Conservation (phyloP, 78 protist species). For the Corallochytrium limacisporum region DNA sequence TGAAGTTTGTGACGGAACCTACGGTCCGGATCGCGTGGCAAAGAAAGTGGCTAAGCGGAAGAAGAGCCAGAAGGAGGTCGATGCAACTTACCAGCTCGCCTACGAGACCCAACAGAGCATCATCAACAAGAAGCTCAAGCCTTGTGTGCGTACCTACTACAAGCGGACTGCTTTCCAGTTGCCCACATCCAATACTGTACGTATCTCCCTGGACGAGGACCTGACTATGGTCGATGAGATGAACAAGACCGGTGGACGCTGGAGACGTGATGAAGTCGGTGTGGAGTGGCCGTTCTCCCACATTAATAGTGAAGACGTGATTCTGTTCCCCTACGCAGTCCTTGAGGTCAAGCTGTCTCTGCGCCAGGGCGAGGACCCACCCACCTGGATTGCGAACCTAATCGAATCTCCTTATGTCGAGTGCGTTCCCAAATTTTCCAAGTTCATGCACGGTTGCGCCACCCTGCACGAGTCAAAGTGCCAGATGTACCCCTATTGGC, state of each 20-base stretch:
- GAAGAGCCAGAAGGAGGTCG: conserved; percentile 4
- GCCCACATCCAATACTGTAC: background rate
- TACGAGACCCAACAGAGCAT: conserved; percentile 2
- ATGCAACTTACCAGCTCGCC: background rate
- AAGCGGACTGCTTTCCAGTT: conserved; percentile 35
- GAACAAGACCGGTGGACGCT: background rate
- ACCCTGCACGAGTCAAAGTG: background rate
- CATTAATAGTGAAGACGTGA: background rate
- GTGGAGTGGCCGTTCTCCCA: background rate
- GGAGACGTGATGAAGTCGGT: conserved; percentile 11
- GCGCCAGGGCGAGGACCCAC: conserved; percentile 1
- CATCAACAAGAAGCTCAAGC: background rate
- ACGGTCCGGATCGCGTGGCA: background rate
- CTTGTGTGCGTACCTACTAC: conserved; percentile 25
- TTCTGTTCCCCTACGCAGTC: conserved; percentile 29
- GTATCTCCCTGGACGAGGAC: conserved; percentile 29
- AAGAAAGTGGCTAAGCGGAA: background rate
- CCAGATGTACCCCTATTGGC: conserved; percentile 18
- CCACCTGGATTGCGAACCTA: conserved; percentile 22
- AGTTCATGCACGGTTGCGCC: conserved; percentile 26
- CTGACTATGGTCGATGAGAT: conserved; percentile 7
- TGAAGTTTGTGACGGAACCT: background rate
- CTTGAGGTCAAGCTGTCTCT: conserved; percentile 33
- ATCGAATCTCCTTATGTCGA: conserved; percentile 1
- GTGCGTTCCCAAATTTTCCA: conserved; percentile 14